A percentile compares a stretch with the other conserved stretches of the same genome.
phyloP scores from a whole-genome alignment of 768 basidiomycete genomes.

The Tulasnella sp. region DNA sequence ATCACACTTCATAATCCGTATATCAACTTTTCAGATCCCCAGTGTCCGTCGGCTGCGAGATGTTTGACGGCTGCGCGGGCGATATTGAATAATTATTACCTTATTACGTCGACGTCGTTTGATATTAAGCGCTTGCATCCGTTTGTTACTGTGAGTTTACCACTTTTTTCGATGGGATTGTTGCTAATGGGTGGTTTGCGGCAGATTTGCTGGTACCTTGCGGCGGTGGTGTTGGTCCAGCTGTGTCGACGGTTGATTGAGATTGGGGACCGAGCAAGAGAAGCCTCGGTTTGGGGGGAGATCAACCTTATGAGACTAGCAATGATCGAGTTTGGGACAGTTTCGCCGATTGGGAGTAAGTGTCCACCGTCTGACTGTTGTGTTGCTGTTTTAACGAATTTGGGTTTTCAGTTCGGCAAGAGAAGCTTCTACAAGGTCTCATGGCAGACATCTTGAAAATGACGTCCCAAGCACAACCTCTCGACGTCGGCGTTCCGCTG shows the following conservation, averaged over 20 bases:
- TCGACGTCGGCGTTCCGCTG: conserved; percentile 60
- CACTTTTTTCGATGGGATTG: conserved; percentile 27
- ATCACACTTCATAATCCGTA: conserved; percentile 82
- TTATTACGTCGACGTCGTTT: conserved; percentile 67
- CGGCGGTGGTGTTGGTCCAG: conserved; percentile 75
- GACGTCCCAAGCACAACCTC: conserved; percentile 67
- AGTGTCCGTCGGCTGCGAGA: conserved; percentile 52
- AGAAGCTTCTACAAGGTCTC: conserved; percentile 64
- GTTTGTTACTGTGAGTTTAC: conserved; percentile 56
- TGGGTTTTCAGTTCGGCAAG: conserved; percentile 53
- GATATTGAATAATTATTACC: conserved; percentile 64
- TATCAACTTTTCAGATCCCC: conserved; percentile 57
- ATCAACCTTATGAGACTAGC: conserved; percentile 72
- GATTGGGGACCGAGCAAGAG: conserved; percentile 56
- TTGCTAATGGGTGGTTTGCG: neutral
- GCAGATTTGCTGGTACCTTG: conserved; percentile 76
- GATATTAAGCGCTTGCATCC: conserved; percentile 72
- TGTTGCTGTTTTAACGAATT: neutral
- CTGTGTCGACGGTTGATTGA: conserved; percentile 79
- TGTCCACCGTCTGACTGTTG: neutral
- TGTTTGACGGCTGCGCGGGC: conserved; percentile 64
- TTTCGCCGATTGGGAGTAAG: conserved; percentile 75
- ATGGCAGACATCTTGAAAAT: conserved; percentile 77
- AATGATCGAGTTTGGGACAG: conserved; percentile 67
- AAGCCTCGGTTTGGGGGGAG: conserved; percentile 75